Percentiles rank a stretch among this genome's conserved stretches.
These are phyloP conservation scores for Podaxis sp. DNA, from an alignment of 768 basidiomycete genomes.

Conservation along the genomic window DNA sequence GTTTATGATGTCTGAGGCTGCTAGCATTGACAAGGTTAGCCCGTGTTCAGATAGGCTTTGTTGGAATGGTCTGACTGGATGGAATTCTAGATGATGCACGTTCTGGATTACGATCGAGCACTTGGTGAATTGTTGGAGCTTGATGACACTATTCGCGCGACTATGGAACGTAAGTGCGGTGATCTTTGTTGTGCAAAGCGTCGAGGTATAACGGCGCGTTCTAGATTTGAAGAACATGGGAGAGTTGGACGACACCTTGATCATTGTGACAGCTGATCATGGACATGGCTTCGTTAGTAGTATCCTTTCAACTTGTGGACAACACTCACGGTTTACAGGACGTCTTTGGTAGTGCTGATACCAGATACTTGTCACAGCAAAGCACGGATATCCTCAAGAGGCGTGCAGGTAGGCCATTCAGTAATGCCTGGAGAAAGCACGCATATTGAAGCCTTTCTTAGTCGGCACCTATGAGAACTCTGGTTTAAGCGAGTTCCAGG, in stretches of 20 bases:
- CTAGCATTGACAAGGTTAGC: slow-evolving; percentile 43
- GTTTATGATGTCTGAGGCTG: slow-evolving; percentile 51
- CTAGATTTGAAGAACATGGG: slow-evolving; percentile 43
- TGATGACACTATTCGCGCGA: slow-evolving; percentile 43
- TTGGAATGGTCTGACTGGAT: not conserved
- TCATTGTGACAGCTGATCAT: slow-evolving; percentile 47
- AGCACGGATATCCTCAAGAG: slow-evolving; percentile 33
- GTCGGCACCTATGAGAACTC: slow-evolving; percentile 40
- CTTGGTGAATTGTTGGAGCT: slow-evolving; percentile 45
- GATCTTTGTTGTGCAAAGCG: not conserved
- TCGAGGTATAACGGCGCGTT: not conserved
- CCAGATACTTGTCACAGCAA: slow-evolving; percentile 36
- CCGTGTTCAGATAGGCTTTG: not conserved
- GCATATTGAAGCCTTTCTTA: slow-evolving; percentile 12
- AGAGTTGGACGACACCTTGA: slow-evolving; percentile 40
- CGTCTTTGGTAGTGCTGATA: slow-evolving; percentile 42
- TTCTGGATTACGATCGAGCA: slow-evolving; percentile 45
- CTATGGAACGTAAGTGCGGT: slow-evolving; percentile 35
- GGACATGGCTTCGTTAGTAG: slow-evolving; percentile 44
- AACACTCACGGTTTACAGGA: slow-evolving; percentile 28
- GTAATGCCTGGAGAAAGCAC: not conserved
- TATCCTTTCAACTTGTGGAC: not conserved
- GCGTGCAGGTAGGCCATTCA: slow-evolving; percentile 23
- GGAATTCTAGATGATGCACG: slow-evolving; percentile 43
- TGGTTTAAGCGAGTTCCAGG: slow-evolving; percentile 41